These are phyloP conservation scores for Neofusicoccum kwambonambiense DNA, from an alignment of 2,329 filamentous ascomycete genomes.

Conservation along the genomic window DNA sequence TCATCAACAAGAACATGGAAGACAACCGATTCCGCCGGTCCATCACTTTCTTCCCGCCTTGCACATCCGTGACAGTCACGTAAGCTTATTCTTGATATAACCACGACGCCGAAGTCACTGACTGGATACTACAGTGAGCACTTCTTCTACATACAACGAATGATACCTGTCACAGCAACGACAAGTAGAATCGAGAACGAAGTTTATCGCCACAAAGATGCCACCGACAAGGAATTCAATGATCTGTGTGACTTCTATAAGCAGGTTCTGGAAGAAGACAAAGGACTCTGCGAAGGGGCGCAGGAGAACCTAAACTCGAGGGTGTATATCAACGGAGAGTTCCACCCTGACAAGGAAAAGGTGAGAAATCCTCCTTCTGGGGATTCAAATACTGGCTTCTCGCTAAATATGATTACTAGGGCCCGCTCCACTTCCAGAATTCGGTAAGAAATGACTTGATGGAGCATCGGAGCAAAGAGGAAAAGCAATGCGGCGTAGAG, in stretches of 20 bases:
- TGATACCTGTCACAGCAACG: constrained; percentile 55
- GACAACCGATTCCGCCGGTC: constrained; percentile 28
- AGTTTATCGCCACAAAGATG: constrained; percentile 61
- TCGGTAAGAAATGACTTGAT: constrained; percentile 49
- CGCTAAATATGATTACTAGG: background rate
- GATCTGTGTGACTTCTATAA: constrained; percentile 61
- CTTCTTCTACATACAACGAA: constrained; percentile 64
- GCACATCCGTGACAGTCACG: constrained; percentile 33
- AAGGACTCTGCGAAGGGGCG: constrained; percentile 58
- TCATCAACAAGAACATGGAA: constrained; percentile 29
- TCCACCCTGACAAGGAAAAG: constrained; percentile 62
- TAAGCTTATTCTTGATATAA: constrained; percentile 18
- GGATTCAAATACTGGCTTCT: background rate
- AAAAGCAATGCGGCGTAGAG: constrained; percentile 46
- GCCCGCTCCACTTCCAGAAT: constrained; percentile 58
- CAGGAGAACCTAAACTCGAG: constrained; percentile 62
- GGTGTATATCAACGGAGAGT: constrained; percentile 61
- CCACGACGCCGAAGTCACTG: constrained; percentile 5
- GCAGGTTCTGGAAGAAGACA: constrained; percentile 64
- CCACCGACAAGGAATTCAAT: constrained; percentile 58
- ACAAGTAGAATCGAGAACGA: constrained; percentile 61
- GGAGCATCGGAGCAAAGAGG: constrained; percentile 46
- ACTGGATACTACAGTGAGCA: constrained; percentile 31
- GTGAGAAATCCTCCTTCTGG: constrained; percentile 23
- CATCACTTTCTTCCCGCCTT: constrained; percentile 33